Evolutionary conservation across 2,329 filamentous ascomycete genomes (phyloP).

Genomic region (Pseudocercospora eumusae): DNA sequence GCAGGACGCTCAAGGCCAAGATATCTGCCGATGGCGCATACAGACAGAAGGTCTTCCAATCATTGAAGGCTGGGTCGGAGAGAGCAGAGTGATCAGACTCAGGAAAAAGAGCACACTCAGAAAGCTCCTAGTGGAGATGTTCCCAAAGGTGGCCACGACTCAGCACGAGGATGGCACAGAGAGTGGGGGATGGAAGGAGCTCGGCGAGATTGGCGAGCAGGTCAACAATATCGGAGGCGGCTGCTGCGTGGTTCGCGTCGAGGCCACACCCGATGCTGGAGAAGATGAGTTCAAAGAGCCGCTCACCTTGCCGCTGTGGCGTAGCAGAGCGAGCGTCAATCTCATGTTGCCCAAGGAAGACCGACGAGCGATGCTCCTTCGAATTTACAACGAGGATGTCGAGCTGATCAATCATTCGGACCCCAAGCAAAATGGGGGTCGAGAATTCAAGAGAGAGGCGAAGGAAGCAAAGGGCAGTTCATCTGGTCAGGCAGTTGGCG

Average conservation of each 20-base stretch:
- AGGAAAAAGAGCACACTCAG: constrained; percentile 77
- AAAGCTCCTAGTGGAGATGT: constrained; percentile 90
- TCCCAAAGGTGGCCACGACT: constrained; percentile 69
- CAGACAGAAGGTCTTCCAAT: constrained; percentile 93
- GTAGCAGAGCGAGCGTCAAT: constrained; percentile 87
- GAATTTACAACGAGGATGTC: constrained; percentile 86
- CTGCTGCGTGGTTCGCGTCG: constrained; percentile 82
- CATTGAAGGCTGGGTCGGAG: constrained; percentile 84
- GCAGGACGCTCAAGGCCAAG: constrained; percentile 83
- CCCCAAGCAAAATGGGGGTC: constrained; percentile 26
- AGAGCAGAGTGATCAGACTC: constrained; percentile 72
- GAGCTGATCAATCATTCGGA: constrained; percentile 70
- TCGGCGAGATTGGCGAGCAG: constrained; percentile 85
- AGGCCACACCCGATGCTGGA: constrained; percentile 38
- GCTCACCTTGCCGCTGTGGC: constrained; percentile 91
- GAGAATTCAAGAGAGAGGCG: constrained; percentile 12
- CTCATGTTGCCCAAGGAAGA: constrained; percentile 99
- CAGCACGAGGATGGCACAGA: constrained; percentile 40
- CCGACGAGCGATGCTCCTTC: constrained; percentile 81
- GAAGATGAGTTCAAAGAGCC: constrained; percentile 65
- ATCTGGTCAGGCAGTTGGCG: constrained; percentile 26
- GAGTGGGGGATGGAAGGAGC: constrained; percentile 69
- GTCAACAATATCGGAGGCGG: constrained; percentile 81
- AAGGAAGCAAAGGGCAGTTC: constrained; percentile 22
- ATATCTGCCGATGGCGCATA: constrained; percentile 91